phyloP scores from a whole-genome alignment of 116 monocot genomes.

The Posidonia oceanica region DNA sequence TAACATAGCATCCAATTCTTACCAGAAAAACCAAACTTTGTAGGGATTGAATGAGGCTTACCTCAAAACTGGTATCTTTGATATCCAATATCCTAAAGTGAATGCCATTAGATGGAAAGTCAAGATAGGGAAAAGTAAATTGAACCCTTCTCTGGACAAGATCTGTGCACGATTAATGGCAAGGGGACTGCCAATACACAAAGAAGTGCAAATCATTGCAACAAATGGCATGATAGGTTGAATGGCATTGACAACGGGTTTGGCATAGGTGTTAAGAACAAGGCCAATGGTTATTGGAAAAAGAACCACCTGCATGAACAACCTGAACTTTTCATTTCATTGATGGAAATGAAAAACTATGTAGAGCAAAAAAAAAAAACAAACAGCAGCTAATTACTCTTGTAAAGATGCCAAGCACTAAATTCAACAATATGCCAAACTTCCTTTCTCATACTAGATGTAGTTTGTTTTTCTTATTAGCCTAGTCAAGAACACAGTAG shows the following conservation, averaged over 20 bases:
- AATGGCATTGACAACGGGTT: slow-evolving; percentile 56
- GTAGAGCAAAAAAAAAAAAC: too few species aligned
- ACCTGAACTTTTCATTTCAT: not conserved
- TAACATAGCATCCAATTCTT: not conserved
- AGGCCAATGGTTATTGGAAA: slow-evolving; percentile 72
- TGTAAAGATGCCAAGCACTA: too few species aligned
- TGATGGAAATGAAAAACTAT: not conserved
- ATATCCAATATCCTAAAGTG: slow-evolving; percentile 72
- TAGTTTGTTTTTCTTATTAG: too few species aligned
- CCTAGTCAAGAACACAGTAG: too few species aligned
- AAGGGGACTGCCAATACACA: slow-evolving; percentile 96
- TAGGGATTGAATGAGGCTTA: slow-evolving; percentile 10
- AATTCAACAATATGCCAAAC: too few species aligned
- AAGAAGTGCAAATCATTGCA: slow-evolving; percentile 87
- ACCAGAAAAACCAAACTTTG: too few species aligned
- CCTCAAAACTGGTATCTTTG: slow-evolving; percentile 69
- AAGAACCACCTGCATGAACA: slow-evolving; percentile 61
- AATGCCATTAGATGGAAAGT: slow-evolving; percentile 78
- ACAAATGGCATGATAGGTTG: slow-evolving; percentile 91
- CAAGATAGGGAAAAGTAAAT: slow-evolving; percentile 67
- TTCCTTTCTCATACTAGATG: too few species aligned
- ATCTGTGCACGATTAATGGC: slow-evolving; percentile 77
- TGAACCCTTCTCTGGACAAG: slow-evolving; percentile 60
- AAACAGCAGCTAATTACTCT: too few species aligned
- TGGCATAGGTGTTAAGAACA: slow-evolving; percentile 88